These are phyloP conservation scores for Endoconidiophora laricicola DNA, from an alignment of 2,329 filamentous ascomycete genomes.

Conservation along the genomic window DNA sequence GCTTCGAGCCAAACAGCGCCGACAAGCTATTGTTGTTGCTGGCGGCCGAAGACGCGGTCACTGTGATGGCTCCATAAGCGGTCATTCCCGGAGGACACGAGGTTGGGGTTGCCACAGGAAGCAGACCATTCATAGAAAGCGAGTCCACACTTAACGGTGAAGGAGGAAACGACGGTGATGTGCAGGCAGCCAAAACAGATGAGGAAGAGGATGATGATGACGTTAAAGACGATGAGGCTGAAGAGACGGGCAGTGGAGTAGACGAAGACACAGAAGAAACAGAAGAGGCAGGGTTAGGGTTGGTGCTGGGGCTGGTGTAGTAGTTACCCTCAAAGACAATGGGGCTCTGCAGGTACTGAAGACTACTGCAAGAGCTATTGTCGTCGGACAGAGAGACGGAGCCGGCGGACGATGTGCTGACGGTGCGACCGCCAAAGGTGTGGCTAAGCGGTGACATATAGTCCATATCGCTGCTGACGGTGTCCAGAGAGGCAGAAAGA, in stretches of 20 bases:
- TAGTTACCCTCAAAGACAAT: slow-evolving; percentile 19
- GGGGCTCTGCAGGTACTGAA: slow-evolving; percentile 34
- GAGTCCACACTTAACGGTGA: background rate
- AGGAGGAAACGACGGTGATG: background rate
- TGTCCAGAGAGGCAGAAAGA: slow-evolving; percentile 39
- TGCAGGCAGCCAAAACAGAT: background rate
- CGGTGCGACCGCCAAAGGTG: slow-evolving; percentile 23
- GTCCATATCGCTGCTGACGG: slow-evolving; percentile 42
- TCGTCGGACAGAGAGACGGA: slow-evolving; percentile 14
- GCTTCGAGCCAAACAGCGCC: too few species aligned
- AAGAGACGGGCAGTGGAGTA: slow-evolving; percentile 21
- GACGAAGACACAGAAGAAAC: background rate
- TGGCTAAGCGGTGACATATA: slow-evolving; percentile 46
- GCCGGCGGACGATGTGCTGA: background rate
- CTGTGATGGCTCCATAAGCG: too few species aligned
- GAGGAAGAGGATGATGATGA: background rate
- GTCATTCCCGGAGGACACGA: too few species aligned
- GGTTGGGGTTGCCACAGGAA: too few species aligned
- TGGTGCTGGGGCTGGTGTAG: background rate
- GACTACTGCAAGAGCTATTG: slow-evolving; percentile 5
- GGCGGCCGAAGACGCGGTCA: too few species aligned
- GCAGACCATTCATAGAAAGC: too few species aligned
- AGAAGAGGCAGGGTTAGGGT: background rate
- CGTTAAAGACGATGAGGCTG: background rate
- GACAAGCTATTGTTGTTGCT: too few species aligned